phyloP scores from a whole-genome alignment of 257 asterid species.

The Penstemon barbatus region DNA sequence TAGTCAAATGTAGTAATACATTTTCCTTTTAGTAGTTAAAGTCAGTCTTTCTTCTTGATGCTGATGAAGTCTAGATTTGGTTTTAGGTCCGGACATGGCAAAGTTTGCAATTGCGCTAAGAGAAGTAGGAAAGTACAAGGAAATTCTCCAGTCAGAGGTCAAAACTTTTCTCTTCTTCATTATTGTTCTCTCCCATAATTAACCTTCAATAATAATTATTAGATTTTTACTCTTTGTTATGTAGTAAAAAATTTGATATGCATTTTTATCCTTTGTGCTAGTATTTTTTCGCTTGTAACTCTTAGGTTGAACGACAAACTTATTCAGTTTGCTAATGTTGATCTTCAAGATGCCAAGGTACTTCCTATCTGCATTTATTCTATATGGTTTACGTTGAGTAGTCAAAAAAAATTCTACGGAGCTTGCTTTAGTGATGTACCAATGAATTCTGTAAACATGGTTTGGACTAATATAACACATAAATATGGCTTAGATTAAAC shows the following conservation, averaged over 20 bases:
- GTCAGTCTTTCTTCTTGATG: conserved; percentile 9
- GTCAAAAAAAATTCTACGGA: not conserved
- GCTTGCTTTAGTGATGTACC: conserved; percentile 12
- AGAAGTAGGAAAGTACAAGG: conserved; percentile 93
- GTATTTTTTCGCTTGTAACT: conserved; percentile 30
- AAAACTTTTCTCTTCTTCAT: conserved; percentile 13
- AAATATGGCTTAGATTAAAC: not conserved
- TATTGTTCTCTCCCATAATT: too few relatives aligned
- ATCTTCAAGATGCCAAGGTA: conserved; percentile 93
- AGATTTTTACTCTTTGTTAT: too few relatives aligned
- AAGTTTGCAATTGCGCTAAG: conserved; percentile 79
- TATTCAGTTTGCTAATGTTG: conserved; percentile 67
- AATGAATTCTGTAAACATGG: not conserved
- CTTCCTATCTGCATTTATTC: conserved; percentile 21
- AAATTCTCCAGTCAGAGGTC: conserved; percentile 92
- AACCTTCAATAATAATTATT: too few relatives aligned
- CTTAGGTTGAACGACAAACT: conserved; percentile 81
- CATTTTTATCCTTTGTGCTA: conserved; percentile 12
- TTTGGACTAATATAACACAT: not conserved
- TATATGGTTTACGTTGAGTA: not conserved
- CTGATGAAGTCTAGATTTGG: conserved; percentile 35
- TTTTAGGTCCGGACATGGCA: conserved; percentile 85
- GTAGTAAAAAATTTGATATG: too few relatives aligned
- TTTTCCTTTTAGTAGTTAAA: not conserved
- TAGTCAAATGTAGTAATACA: not conserved